Conservation (phyloP, 2,329 filamentous ascomycete genomes). For the Arthroderma sp. region DNA sequence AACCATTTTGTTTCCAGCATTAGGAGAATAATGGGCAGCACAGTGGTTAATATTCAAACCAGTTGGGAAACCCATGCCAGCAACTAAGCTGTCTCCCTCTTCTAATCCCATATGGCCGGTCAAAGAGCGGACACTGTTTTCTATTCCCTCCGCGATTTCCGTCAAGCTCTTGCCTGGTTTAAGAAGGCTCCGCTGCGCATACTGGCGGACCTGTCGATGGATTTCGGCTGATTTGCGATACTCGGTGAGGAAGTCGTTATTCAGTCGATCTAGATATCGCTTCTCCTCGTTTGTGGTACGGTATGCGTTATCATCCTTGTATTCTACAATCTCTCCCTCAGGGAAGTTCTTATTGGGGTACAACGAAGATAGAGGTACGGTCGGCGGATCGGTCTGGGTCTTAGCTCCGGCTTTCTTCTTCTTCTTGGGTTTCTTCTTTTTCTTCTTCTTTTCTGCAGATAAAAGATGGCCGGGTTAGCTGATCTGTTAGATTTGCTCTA, state of each 20-base stretch:
- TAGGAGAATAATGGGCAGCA: conserved; percentile 76
- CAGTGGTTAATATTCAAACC: conserved; percentile 75
- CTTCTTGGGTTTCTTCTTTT: conserved; percentile 67
- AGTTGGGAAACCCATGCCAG: conserved; percentile 76
- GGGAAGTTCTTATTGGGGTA: conserved; percentile 63
- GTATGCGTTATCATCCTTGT: conserved; percentile 61
- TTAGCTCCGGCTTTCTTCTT: conserved; percentile 51
- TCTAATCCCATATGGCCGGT: conserved; percentile 63
- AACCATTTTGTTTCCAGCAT: conserved; percentile 68
- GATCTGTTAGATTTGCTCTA: conserved; percentile 1
- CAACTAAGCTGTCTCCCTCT: conserved; percentile 64
- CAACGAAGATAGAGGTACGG: conserved; percentile 58
- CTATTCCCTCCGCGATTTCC: conserved; percentile 77
- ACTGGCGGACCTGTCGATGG: conserved; percentile 77
- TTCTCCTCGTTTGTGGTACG: conserved; percentile 77
- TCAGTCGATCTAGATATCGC: conserved; percentile 65
- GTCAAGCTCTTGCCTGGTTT: conserved; percentile 69
- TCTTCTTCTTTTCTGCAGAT: conserved; percentile 55
- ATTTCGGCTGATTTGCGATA: conserved; percentile 77
- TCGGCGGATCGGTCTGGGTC: conserved; percentile 62
- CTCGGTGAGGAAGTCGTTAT: conserved; percentile 64
- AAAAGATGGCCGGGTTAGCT: conserved; percentile 3
- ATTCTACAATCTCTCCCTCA: conserved; percentile 65
- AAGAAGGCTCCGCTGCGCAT: conserved; percentile 59
- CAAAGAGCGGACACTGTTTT: conserved; percentile 64